Conservation (phyloP, 1,139 yeast species). For the Meyerozyma smithsonii region DNA sequence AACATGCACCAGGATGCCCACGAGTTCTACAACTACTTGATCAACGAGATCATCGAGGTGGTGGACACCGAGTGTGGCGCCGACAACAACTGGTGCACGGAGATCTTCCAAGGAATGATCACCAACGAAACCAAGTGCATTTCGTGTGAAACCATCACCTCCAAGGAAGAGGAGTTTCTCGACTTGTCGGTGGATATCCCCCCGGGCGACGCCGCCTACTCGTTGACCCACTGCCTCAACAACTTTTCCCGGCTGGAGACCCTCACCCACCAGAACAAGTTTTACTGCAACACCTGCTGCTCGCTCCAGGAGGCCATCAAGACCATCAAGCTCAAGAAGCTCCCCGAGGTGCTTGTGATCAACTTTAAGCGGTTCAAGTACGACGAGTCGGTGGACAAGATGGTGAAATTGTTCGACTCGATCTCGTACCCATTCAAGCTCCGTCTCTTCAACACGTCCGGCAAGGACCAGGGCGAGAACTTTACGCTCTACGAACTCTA, state of each 20-base stretch:
- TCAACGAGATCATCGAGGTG: conserved; percentile 77
- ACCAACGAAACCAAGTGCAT: conserved; percentile 88
- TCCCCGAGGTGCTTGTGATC: conserved; percentile 76
- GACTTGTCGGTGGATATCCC: conserved; percentile 86
- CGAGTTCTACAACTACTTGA: conserved; percentile 82
- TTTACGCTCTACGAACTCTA: conserved; percentile 68
- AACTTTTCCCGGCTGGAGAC: conserved; percentile 85
- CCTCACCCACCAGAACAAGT: conserved; percentile 82
- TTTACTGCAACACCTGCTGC: conserved; percentile 86
- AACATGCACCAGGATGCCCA: conserved; percentile 98
- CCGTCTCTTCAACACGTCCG: conserved; percentile 61
- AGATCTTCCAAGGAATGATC: conserved; percentile 77
- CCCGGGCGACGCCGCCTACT: conserved; percentile 56
- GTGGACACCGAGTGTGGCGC: conserved; percentile 38
- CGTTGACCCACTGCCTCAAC: conserved; percentile 67
- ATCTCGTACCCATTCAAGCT: conserved; percentile 76
- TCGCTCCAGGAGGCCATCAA: conserved; percentile 94
- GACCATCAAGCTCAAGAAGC: conserved; percentile 72
- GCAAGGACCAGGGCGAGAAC: conserved; percentile 31
- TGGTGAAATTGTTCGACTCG: conserved; percentile 82
- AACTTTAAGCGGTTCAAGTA: conserved; percentile 91
- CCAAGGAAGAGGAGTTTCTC: conserved; percentile 79
- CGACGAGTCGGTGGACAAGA: conserved; percentile 74
- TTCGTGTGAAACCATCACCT: conserved; percentile 82
- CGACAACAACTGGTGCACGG: conserved; percentile 53